Percentiles rank a stretch among this genome's conserved stretches.
phyloP scores from a whole-genome alignment of 73 alveolate species.

The Paramecium octaurelia region DNA sequence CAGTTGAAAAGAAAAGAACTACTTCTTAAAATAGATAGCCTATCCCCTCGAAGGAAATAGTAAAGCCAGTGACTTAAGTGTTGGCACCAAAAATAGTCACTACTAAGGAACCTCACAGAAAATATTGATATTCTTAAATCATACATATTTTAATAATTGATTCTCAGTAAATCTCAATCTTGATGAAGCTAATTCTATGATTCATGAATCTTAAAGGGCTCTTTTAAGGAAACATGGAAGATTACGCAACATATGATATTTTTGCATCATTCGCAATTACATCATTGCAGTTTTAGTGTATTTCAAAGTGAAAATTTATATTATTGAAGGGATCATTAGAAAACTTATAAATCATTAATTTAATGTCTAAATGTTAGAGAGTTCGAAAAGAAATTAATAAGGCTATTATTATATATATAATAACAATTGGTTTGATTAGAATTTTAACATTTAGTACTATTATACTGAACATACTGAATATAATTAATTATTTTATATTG shows the following conservation, averaged over 20 bases:
- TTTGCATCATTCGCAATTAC: no score
- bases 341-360: not conserved
- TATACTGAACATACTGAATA: no score
- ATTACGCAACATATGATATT: no score
- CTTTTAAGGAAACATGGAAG: slow-evolving; percentile 97
- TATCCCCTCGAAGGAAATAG: not conserved
- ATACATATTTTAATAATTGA: not conserved
- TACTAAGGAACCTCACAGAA: slow-evolving; percentile 1
- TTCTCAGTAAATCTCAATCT: slow-evolving; percentile 64
- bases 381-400: not conserved
- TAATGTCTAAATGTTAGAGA: not conserved
- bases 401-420: not conserved
- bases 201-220: slow-evolving; percentile 98
- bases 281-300: slow-evolving; percentile 75
- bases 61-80: not conserved
- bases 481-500: no score
- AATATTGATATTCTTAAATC: not conserved
- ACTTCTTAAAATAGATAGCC: not conserved
- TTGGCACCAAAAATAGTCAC: slow-evolving; percentile 46
- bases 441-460: no score
- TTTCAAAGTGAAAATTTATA: not conserved
- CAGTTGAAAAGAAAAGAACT: slow-evolving; percentile 31
- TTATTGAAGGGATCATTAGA: not conserved
- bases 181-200: slow-evolving; percentile 99
- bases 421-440: not conserved